Conservation (phyloP, 2,329 filamentous ascomycete species). For the Periconia sp. region DNA sequence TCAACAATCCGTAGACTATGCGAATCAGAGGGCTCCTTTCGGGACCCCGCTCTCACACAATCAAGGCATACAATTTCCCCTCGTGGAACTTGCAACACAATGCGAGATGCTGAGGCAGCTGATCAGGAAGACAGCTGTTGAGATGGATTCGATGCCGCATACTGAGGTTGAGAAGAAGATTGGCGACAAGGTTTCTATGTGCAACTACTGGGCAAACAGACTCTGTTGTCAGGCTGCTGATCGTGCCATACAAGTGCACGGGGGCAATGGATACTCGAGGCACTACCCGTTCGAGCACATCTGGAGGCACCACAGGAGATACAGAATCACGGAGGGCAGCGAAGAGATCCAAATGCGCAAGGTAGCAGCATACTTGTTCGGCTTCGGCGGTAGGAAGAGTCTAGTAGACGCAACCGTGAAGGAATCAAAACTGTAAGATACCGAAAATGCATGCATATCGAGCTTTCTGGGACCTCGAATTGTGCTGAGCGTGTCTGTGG, state of each 20-base stretch:
- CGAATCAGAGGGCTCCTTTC: slow-evolving; percentile 61
- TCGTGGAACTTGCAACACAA: slow-evolving; percentile 68
- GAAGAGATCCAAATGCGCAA: slow-evolving; percentile 73
- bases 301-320: slow-evolving; percentile 67
- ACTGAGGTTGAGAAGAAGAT: slow-evolving; percentile 63
- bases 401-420: slow-evolving; percentile 37
- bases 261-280: slow-evolving; percentile 64
- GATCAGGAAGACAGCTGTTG: slow-evolving; percentile 65
- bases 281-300: slow-evolving; percentile 69
- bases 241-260: slow-evolving; percentile 67
- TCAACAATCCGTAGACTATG: slow-evolving; percentile 62
- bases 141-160: slow-evolving; percentile 65
- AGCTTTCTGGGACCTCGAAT: neutral
- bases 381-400: slow-evolving; percentile 56
- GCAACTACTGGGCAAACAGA: slow-evolving; percentile 69
- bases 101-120: slow-evolving; percentile 66
- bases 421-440: slow-evolving; percentile 36
- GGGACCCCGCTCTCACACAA: slow-evolving; percentile 64
- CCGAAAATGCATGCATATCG: neutral
- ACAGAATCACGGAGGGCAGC: slow-evolving; percentile 68
- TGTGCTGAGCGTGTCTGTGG: neutral
- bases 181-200: slow-evolving; percentile 69
- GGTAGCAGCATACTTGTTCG: slow-evolving; percentile 65
- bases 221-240: slow-evolving; percentile 67
- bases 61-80: slow-evolving; percentile 68